phyloP scores from a whole-genome alignment of 495 filamentous ascomycete species.

The Podospora australis region DNA sequence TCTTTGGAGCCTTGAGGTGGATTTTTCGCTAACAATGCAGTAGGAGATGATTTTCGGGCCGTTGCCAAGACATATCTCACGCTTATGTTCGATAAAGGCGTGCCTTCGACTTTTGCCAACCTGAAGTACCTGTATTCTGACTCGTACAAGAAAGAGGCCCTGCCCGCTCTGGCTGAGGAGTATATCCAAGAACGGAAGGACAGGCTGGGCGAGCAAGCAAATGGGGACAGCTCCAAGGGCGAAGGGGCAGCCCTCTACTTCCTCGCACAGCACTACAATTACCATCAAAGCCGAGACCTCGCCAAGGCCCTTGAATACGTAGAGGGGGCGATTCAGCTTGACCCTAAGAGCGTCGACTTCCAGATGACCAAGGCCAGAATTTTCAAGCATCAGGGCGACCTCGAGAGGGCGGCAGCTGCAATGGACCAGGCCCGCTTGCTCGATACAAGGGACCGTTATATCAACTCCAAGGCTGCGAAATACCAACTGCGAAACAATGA shows the following conservation, averaged over 20 bases:
- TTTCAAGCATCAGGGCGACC: conserved; percentile 84
- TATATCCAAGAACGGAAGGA: conserved; percentile 56
- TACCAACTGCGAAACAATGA: conserved; percentile 92
- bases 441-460: conserved; percentile 87
- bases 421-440: conserved; percentile 85
- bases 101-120: conserved; percentile 93
- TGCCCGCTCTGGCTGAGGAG: conserved; percentile 71
- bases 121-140: conserved; percentile 86
- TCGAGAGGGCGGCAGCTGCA: conserved; percentile 68
- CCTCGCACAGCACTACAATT: conserved; percentile 95
- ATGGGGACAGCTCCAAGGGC: conserved; percentile 58
- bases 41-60: conserved; percentile 71
- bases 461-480: conserved; percentile 97
- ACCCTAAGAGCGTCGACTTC: conserved; percentile 78
- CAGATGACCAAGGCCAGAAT: conserved; percentile 93
- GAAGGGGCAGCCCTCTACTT: conserved; percentile 78
- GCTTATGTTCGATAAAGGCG: conserved; percentile 88
- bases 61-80: conserved; percentile 76
- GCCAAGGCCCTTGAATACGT: conserved; percentile 74
- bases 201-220: conserved; percentile 32
- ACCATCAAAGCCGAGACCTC: conserved; percentile 76
- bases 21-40: conserved; percentile 10
- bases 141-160: conserved; percentile 62
- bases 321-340: conserved; percentile 71
- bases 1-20: not conserved